Evolutionary conservation across 2,329 filamentous ascomycete genomes (phyloP).

Genomic region (Monilinia aucupariae): DNA sequence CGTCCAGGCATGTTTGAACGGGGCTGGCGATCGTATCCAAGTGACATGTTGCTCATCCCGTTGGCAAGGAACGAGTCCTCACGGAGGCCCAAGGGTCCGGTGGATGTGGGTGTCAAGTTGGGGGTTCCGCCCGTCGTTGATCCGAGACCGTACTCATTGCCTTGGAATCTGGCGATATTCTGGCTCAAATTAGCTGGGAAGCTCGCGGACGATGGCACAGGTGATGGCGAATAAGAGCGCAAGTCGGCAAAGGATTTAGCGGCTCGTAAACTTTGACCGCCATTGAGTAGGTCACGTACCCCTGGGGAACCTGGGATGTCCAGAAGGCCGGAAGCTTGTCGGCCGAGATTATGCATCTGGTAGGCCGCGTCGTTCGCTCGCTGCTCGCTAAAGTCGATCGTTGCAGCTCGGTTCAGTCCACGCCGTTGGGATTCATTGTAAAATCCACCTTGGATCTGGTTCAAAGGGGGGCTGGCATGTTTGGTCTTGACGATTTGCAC

Average conservation of each 20-base stretch:
- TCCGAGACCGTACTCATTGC: constrained; percentile 48
- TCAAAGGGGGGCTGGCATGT: constrained; percentile 31
- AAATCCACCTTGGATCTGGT: constrained; percentile 46
- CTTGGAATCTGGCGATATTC: constrained; percentile 54
- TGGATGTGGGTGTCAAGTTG: constrained; percentile 72
- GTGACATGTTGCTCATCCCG: constrained; percentile 54
- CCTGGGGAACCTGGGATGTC: constrained; percentile 79
- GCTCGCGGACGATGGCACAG: constrained; percentile 81
- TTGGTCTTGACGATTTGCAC: constrained; percentile 73
- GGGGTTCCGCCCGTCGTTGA: constrained; percentile 59
- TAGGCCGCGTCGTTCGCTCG: constrained; percentile 59
- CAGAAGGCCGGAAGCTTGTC: constrained; percentile 75
- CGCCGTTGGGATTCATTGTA: constrained; percentile 73
- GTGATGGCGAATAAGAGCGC: constrained; percentile 90
- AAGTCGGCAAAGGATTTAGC: constrained; percentile 97
- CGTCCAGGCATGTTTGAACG: constrained; percentile 37
- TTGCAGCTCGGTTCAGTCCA: constrained; percentile 87
- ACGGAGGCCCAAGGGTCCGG: constrained; percentile 48
- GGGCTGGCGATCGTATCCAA: constrained; percentile 40
- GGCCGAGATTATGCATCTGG: constrained; percentile 70
- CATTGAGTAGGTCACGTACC: constrained; percentile 49
- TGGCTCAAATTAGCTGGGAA: constrained; percentile 66
- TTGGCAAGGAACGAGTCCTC: constrained; percentile 36
- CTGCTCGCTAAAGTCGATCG: constrained; percentile 87
- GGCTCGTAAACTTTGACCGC: constrained; percentile 75